Base-by-base conservation (phyloP, 805 yeast species). In the Ogataea polymorpha region DNA sequence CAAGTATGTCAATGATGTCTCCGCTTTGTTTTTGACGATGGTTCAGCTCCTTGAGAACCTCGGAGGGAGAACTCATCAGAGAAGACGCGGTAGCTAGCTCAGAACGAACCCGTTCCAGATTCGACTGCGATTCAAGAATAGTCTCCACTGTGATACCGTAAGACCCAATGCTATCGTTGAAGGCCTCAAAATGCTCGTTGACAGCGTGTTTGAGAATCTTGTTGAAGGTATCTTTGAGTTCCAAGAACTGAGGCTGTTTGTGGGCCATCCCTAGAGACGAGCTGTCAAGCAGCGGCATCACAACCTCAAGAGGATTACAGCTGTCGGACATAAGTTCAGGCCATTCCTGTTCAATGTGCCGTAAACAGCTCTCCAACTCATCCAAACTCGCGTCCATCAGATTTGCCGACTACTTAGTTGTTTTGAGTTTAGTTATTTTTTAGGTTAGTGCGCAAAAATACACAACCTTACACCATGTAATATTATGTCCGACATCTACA, bases 231-330 rank as follows among this genome's bases (percentile, higher is more conserved):
- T 67, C 66, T 46, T 82, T 78, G 32, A 88, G 62, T 35, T 74
- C 72, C 31, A 72, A 67, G 51, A 91, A 91, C 46, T 86, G 89
- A 2, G 71, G 71, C 43, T 72, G 71, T 45, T 82, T 77, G 53
- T 81, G 82, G 0, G 96, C 95, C 53, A 86, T 65, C 0, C 98
- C 98, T n/a, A 89, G 93, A 0, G 96, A 85, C 2, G 95, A 80
- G 53, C 81, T 82, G 61, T 91, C 97, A 54, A 89, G 67, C 42
- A 93, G 68, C 1, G 90, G 80, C 28, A 91, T 68, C 0, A 96
- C 96, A 38, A 82, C 68, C 52, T 88, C 96, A 33, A 93, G 71
- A 1, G 96, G 95, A 57, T 88, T 89, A 40, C 87, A 78, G 36
- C 77, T 72, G 7, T 70, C 71, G 1, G 67, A 65, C 6, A 73